Evolutionary conservation across 768 basidiomycete genomes (phyloP), one percentile per base, ranked within the genome.

Genomic region (Boletus edulis): DNA sequence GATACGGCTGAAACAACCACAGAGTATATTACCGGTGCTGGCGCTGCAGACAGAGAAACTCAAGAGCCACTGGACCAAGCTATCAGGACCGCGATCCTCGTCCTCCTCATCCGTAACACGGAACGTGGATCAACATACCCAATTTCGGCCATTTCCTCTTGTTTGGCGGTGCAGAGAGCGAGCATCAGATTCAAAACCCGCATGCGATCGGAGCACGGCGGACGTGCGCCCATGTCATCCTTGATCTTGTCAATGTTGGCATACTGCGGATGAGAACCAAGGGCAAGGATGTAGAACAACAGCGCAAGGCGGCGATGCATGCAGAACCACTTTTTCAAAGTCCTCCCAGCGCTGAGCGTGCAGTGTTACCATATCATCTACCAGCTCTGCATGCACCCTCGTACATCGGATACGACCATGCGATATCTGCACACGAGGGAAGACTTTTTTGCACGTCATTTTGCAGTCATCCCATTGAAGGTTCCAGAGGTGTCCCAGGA

Each of bases 131-230:
- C 80, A 10, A 71, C 82, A 0, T 91, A 84, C 60, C 94, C 7
- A 97, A 94, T 62, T 65, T 96, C 18, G 89, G 89, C 0, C 94
- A 97, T 71, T 90, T 91, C 73, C 74, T 98, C 12, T 78, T 97
- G 20, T 91, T 95, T 62, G 88, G 90, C 20, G 75, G 79, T 4
- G 68, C 77, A 2, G 76, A 76, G 18, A 73, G 74, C 9, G 82
- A 86, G 29, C 76, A 86, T 51, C 81, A 82, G 52, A 85, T 92
- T 31, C 85, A 90, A 61, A 89, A 91, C 64, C 90, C 90, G 2
- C 83, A 84, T 62, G 89, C 89, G 6, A 77, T 89, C 3, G 85
- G 85, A 35, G 81, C 85, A 3, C 80, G 78, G 22, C 75, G 78
- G 42, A 88, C 91, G 9, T 89, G 86, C 54, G 79, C 92, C 4